Evolutionary conservation across 345 rosid species (phyloP), one percentile per base, ranked within the genome.

Genomic region (Eucalyptus tenuipes): DNA sequence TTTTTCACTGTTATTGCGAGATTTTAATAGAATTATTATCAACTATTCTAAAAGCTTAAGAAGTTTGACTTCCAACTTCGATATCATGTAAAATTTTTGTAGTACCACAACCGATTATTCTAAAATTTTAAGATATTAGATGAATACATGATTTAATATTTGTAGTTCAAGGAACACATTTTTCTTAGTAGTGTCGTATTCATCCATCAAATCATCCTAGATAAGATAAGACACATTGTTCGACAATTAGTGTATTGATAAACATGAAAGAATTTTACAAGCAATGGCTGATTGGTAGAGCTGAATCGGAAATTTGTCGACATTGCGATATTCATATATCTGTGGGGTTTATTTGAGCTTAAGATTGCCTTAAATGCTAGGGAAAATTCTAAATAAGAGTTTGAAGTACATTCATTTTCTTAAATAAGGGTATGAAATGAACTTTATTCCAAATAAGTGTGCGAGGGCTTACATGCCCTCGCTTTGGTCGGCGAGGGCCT

Each of bases 41-140:
- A 50, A 17, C 0, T 50, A 17, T 50, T 50, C 0, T 50, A 7
- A 1, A 52, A 52, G 0, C 1, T 52, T 52, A 1, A 52, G 2
- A 52, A 52, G 1, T 17, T 52, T 0, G 9, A 52, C 9, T 17
- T 52, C 0, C 4, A 52, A 7, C 24, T 17, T 0, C 4, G 0
- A 52, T 52, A 52, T 7, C 2, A 52, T 3, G 4, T 17, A 2
- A 17, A 3, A 52, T 52, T 52, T 52, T 50, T 3, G 2, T 49
- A 49, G 6, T 0, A 48, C 0, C 4, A 48, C 14, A 48, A 48
- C 1, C 1, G 14, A 4, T 49, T 49, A 2, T 49, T 49, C 18
- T 0, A 49, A 49, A 49, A 49, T 49, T 49, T 49, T 6, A 15
- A 2, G 18, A 49, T 15, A 49, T 49, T 49, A 49, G 18, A 49